A percentile compares a stretch with the other conserved stretches of the same genome.
These are phyloP conservation scores for Maudiozyma barnettii DNA, from an alignment of 805 yeast species.

Conservation along the genomic window DNA sequence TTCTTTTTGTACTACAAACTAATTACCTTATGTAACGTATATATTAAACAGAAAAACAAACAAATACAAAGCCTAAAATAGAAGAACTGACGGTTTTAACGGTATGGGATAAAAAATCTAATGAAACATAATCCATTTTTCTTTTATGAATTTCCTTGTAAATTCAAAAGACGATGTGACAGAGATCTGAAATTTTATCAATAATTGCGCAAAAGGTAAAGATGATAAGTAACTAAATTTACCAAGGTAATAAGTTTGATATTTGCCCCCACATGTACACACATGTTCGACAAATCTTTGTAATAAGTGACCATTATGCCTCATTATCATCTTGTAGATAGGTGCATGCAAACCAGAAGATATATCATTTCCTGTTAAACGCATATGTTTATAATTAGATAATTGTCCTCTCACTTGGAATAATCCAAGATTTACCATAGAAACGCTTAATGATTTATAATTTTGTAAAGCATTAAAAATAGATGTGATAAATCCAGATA, in stretches of 20 bases:
- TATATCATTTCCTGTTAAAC: conserved; percentile 19
- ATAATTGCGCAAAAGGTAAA: conserved; percentile 1
- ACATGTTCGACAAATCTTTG: conserved; percentile 9
- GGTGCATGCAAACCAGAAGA: conserved; percentile 18
- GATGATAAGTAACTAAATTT: conserved; percentile 13
- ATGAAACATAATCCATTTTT: neutral
- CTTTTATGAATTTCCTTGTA: neutral
- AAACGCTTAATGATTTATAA: conserved; percentile 8
- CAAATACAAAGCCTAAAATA: no score
- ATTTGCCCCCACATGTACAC: conserved; percentile 10
- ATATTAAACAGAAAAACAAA: neutral
- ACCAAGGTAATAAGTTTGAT: conserved; percentile 14
- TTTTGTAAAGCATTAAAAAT: conserved; percentile 12
- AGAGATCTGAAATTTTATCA: neutral
- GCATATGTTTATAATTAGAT: conserved; percentile 25
- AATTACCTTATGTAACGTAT: neutral
- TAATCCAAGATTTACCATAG: conserved; percentile 22
- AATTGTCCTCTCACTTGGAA: conserved; percentile 26
- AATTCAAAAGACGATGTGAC: neutral
- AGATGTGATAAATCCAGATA: conserved; percentile 21
- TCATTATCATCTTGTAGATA: conserved; percentile 19
- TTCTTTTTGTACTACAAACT: no score
- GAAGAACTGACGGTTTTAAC: no score
- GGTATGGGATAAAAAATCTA: no score
- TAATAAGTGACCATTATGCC: conserved; percentile 14